A percentile compares a stretch with the other conserved stretches of the same genome.
Conservation (phyloP, 2,329 filamentous ascomycete species). For the Alternaria angustiovoidea region DNA sequence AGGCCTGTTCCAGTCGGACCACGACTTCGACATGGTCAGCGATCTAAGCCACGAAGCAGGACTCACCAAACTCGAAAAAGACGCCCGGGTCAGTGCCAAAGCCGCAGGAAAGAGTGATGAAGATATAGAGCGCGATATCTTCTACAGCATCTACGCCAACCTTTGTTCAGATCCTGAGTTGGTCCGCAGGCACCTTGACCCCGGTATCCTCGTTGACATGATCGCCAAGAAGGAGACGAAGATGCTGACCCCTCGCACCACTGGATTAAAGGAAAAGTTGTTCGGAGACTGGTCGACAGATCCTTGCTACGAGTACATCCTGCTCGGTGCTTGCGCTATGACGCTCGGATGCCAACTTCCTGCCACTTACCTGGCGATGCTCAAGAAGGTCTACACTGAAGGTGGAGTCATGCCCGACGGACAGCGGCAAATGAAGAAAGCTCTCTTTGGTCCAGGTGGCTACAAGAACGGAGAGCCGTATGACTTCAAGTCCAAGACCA, state of each 20-base stretch:
- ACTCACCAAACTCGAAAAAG: constrained; percentile 17
- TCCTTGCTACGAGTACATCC: constrained; percentile 27
- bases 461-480: constrained; percentile 28
- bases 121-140: constrained; percentile 12
- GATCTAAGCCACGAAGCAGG: constrained; percentile 23
- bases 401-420: constrained; percentile 23
- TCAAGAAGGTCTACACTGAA: constrained; percentile 30
- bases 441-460: constrained; percentile 27
- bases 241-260: constrained; percentile 14
- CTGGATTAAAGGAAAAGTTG: constrained; percentile 4
- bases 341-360: constrained; percentile 27
- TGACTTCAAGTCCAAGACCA: constrained; percentile 27
- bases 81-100: too few relatives aligned
- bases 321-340: constrained; percentile 33
- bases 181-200: constrained; percentile 30
- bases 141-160: constrained; percentile 16
- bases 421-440: constrained; percentile 27
- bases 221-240: constrained; percentile 21
- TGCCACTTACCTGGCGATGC: constrained; percentile 15
- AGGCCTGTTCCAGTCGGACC: constrained; percentile 35
- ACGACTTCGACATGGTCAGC: constrained; percentile 27
- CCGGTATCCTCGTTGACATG: constrained; percentile 20
- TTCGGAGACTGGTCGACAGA: constrained; percentile 12
- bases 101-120: constrained; percentile 5
- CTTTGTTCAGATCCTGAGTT: constrained; percentile 21